Conservation (phyloP, 202 grass and related monocot genomes). For the Carex arenaria region DNA sequence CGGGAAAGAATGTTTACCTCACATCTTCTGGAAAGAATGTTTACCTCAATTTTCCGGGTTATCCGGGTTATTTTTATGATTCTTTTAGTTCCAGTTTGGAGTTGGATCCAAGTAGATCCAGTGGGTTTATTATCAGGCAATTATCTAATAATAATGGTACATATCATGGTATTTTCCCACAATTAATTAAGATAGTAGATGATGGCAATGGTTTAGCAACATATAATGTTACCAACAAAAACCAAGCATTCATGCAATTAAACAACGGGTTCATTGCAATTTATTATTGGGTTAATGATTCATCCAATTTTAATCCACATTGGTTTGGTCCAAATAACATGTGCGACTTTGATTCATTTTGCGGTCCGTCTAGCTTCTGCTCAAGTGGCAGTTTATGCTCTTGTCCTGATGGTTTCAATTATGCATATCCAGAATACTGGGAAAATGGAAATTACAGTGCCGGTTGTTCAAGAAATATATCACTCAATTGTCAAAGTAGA, state of each 20-base stretch:
- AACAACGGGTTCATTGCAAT: neutral
- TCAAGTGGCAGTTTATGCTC: neutral
- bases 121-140: too few relatives aligned
- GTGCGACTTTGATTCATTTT: neutral
- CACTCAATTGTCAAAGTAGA: neutral
- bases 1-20: neutral
- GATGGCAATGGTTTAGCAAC: too few relatives aligned
- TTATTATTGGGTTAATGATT: neutral
- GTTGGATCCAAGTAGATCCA: too few relatives aligned
- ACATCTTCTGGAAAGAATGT: neutral
- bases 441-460: neutral
- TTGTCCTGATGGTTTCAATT: slow-evolving; percentile 24
- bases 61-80: neutral
- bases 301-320: neutral
- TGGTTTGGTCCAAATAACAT: neutral
- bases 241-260: neutral
- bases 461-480: slow-evolving; percentile 8
- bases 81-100: too few relatives aligned
- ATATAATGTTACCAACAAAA: too few relatives aligned
- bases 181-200: too few relatives aligned
- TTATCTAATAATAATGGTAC: too few relatives aligned
- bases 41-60: neutral
- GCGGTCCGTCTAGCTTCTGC: slow-evolving; percentile 21
- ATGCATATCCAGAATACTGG: neutral
- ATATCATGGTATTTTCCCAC: too few relatives aligned